phyloP scores from a whole-genome alignment of 1,139 yeast genomes.

The Pichia sp. region DNA sequence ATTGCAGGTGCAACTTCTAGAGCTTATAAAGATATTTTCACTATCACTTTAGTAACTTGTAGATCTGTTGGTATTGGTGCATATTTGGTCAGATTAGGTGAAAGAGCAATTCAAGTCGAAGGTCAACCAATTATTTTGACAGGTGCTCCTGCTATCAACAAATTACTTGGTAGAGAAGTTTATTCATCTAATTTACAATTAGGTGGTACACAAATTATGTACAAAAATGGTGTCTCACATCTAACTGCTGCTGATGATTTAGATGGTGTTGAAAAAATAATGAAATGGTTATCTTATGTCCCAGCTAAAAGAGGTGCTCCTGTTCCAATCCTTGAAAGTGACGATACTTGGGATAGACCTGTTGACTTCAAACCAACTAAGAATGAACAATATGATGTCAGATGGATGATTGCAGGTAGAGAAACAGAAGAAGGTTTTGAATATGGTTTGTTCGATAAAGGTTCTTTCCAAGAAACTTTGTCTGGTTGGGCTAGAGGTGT shows the following conservation, averaged over 20 bases:
- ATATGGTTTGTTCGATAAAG: conserved; percentile 83
- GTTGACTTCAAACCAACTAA: conserved; percentile 72
- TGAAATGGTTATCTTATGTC: conserved; percentile 94
- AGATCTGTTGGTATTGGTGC: conserved; percentile 99
- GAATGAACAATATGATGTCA: conserved; percentile 77
- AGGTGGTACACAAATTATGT: conserved; percentile 99
- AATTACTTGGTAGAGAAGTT: conserved; percentile 92
- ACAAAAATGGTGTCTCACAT: conserved; percentile 95
- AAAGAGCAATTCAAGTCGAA: conserved; percentile 96
- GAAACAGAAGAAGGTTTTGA: conserved; percentile 65
- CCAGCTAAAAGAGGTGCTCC: conserved; percentile 90
- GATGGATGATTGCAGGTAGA: conserved; percentile 91
- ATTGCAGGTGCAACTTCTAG: conserved; percentile 98
- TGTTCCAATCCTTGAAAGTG: conserved; percentile 79
- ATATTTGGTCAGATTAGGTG: conserved; percentile 93
- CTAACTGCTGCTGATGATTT: conserved; percentile 91
- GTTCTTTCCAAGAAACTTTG: conserved; percentile 93
- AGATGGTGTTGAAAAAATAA: conserved; percentile 91
- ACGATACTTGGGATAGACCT: conserved; percentile 90
- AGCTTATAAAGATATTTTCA: conserved; percentile 95
- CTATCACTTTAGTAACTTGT: conserved; percentile 93
- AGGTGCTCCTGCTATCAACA: conserved; percentile 98
- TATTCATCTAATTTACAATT: conserved; percentile 93
- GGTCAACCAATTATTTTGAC: conserved; percentile 98
- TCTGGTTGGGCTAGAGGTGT: conserved; percentile 99